Evolutionary conservation across 148 eudicot genomes (phyloP).

Genomic region (Arbutus unedo): DNA sequence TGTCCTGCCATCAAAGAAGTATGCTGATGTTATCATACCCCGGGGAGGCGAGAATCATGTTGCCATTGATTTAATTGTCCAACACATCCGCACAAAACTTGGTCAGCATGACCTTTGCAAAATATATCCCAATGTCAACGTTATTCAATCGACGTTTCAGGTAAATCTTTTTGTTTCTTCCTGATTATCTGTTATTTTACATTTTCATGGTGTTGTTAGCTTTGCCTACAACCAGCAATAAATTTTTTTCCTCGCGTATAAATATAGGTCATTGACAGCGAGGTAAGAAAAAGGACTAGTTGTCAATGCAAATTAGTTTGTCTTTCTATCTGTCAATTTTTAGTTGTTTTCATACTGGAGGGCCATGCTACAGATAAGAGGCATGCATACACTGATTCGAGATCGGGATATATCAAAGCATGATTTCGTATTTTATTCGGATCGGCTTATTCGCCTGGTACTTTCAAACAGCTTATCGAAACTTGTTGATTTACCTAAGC

Average conservation of each 20-base stretch:
- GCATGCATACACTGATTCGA: slow-evolving; percentile 96
- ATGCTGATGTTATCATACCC: slow-evolving; percentile 95
- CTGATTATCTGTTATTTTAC: not conserved
- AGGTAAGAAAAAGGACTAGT: not conserved
- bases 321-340: not conserved
- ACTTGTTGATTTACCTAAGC: not conserved
- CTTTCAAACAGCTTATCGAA: slow-evolving; percentile 5
- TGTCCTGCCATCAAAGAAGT: slow-evolving; percentile 91
- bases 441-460: slow-evolving; percentile 97
- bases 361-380: slow-evolving; percentile 69
- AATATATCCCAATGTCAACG: slow-evolving; percentile 79
- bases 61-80: slow-evolving; percentile 91
- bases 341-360: not conserved
- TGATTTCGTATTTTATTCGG: slow-evolving; percentile 95
- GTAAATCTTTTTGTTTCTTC: slow-evolving; percentile 27
- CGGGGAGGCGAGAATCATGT: slow-evolving; percentile 98
- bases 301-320: not conserved
- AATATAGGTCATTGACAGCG: not conserved
- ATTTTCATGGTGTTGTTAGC: not conserved
- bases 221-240: not conserved
- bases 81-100: slow-evolving; percentile 87
- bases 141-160: slow-evolving; percentile 95
- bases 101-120: slow-evolving; percentile 95
- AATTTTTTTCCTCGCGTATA: not conserved
- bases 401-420: slow-evolving; percentile 86